A percentile compares a stretch with the other conserved stretches of the same genome.
Conservation (phyloP, 1,284 basidiomycete species). For the Peniophora sp. region DNA sequence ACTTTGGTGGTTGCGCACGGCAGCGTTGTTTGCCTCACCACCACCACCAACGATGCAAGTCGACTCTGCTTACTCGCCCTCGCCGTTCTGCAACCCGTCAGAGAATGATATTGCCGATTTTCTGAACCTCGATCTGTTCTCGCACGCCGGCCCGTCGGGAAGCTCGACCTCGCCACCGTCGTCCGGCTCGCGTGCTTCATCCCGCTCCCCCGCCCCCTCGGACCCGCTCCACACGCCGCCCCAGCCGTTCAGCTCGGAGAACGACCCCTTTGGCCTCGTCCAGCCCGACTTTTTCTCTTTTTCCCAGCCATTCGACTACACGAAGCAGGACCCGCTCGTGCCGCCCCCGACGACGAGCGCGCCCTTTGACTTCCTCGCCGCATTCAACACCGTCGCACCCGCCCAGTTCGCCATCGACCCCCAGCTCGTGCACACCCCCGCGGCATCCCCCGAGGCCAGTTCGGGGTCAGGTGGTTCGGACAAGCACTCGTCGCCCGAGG, state of each 20-base stretch:
- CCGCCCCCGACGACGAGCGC: conserved; percentile 21
- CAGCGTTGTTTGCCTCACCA: too few relatives aligned
- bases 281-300: conserved; percentile 30
- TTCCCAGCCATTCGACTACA: conserved; percentile 25
- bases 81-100: conserved; percentile 11
- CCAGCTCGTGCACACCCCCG: conserved; percentile 40
- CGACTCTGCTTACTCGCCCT: conserved; percentile 21
- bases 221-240: conserved; percentile 18
- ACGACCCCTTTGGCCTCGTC: conserved; percentile 18
- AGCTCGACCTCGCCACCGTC: conserved; percentile 22
- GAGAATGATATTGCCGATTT: conserved; percentile 32
- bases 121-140: conserved; percentile 39
- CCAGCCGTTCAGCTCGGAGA: conserved; percentile 19
- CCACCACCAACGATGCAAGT: conserved; percentile 19
- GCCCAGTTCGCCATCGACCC: conserved; percentile 39
- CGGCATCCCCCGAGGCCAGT: conserved; percentile 23
- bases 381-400: conserved; percentile 16
- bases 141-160: conserved; percentile 7
- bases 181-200: conserved; percentile 25
- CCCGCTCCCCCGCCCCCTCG: conserved; percentile 24
- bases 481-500: conserved; percentile 10
- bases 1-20: too few relatives aligned
- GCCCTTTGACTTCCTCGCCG: conserved; percentile 30
- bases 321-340: conserved; percentile 25
- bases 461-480: conserved; percentile 22